These are phyloP conservation scores for Aristolochia contorta DNA, from an alignment of 164 flowering plant species.

Conservation along the genomic window DNA sequence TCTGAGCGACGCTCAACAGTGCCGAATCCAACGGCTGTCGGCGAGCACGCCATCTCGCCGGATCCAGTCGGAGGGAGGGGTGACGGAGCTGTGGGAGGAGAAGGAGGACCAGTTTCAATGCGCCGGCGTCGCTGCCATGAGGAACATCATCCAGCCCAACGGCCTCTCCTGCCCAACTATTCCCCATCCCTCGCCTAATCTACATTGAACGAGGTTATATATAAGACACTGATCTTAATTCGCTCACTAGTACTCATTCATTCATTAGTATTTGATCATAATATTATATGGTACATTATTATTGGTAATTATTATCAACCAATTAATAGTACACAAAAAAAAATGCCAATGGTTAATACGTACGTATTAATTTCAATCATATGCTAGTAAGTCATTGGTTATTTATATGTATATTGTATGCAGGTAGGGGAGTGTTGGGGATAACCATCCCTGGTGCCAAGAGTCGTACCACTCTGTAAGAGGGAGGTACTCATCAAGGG, in stretches of 20 bases:
- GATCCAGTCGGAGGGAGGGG: slow-evolving; percentile 29
- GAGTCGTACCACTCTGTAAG: slow-evolving; percentile 25
- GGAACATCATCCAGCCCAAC: slow-evolving; percentile 15
- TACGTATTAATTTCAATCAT: too few relatives aligned
- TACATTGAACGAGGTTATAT: slow-evolving; percentile 23
- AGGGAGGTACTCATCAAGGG: too few relatives aligned
- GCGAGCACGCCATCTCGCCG: slow-evolving; percentile 15
- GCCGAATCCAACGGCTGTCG: slow-evolving; percentile 20
- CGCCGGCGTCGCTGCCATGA: slow-evolving; percentile 25
- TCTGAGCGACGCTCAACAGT: slow-evolving; percentile 16
- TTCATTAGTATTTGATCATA: too few relatives aligned
- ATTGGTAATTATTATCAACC: too few relatives aligned
- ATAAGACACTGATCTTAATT: too few relatives aligned
- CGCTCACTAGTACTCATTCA: too few relatives aligned
- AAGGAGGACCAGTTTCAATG: slow-evolving; percentile 30
- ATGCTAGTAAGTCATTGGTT: too few relatives aligned
- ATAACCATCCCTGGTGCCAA: slow-evolving; percentile 28
- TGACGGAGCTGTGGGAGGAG: slow-evolving; percentile 28
- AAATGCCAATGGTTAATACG: too few relatives aligned
- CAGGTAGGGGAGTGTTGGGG: slow-evolving; percentile 29
- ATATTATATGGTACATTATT: too few relatives aligned
- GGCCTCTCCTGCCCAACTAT: slow-evolving; percentile 22
- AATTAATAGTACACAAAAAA: too few relatives aligned
- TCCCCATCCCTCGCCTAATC: slow-evolving; percentile 26
- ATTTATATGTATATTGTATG: too few relatives aligned